A percentile compares a stretch with the other conserved stretches of the same genome.
Conservation (phyloP, 1,139 yeast genomes). For the Lodderomyces oxycetoniae region DNA sequence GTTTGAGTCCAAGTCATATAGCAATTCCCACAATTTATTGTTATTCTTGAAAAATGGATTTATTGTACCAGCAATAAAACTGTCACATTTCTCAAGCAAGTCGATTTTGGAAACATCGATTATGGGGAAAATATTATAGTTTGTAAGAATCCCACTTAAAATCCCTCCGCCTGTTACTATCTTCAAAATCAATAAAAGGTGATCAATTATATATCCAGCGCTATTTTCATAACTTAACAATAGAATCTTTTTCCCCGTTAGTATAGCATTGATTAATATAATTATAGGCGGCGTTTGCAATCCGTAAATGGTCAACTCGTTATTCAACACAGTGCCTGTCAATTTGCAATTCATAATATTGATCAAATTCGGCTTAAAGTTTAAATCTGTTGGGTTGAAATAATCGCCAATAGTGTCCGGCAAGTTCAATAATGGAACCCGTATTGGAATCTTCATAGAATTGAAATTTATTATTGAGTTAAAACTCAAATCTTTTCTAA, state of each 20-base stretch:
- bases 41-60: constrained; percentile 62
- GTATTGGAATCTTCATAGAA: constrained; percentile 42
- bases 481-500: constrained; percentile 42
- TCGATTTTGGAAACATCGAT: constrained; percentile 60
- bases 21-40: constrained; percentile 54
- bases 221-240: constrained; percentile 53
- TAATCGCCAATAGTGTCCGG: constrained; percentile 46
- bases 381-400: constrained; percentile 43
- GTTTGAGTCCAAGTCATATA: constrained; percentile 52
- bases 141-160: constrained; percentile 43
- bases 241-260: constrained; percentile 54
- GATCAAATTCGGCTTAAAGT: constrained; percentile 40
- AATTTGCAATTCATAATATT: constrained; percentile 34
- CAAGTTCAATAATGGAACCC: constrained; percentile 37
- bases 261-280: constrained; percentile 50
- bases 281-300: constrained; percentile 56
- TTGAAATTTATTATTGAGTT: constrained; percentile 36
- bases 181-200: constrained; percentile 49
- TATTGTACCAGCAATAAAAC: constrained; percentile 62
- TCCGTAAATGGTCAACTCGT: constrained; percentile 50
- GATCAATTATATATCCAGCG: constrained; percentile 53
- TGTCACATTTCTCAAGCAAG: constrained; percentile 47
- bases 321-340: constrained; percentile 25
- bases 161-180: constrained; percentile 59
- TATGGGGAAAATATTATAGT: constrained; percentile 54